Evolutionary conservation across 805 yeast species (phyloP), one percentile per base, ranked within the genome.

Genomic region (Blastobotrys americana): DNA sequence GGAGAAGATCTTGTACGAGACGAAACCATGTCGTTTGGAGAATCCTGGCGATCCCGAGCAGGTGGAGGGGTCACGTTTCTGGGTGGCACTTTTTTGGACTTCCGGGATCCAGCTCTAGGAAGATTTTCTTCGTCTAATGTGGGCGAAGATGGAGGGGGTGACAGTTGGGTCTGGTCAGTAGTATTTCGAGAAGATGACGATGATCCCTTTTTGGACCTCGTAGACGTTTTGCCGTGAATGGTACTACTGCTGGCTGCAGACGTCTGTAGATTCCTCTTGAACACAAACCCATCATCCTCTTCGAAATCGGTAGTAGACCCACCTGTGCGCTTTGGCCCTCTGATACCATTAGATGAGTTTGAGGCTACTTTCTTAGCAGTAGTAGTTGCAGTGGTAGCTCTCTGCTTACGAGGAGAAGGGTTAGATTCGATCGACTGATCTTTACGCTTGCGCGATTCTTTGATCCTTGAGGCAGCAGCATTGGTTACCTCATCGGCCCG

Each of bases 281-380:
- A 61, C 43, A 60, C 58, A 51, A 61, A 60, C 33, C 63, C 66
- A 25, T 59, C 66, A 42, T 61, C 66, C 23, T 59, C 65, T 41
- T 61, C 65, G 22, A 48, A 45, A 17, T 50, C 17, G 23, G 5
- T 33, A 41, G 34, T 35, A 15, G 45, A 21, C 39, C 18, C 27
- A 17, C 4, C 8, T 17, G 27, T 25, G 10, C 13, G 8, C n/a
- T n/a, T n/a, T n/a, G n/a, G n/a, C n/a, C n/a, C n/a, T n/a, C n/a
- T n/a, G n/a, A n/a, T n/a, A n/a, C n/a, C n/a, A n/a, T n/a, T n/a
- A n/a, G n/a, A n/a, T n/a, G n/a, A n/a, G n/a, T n/a, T n/a, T n/a
- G n/a, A n/a, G n/a, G n/a, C n/a, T n/a, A n/a, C n/a, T n/a, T n/a
- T n/a, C n/a, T n/a, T n/a, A n/a, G n/a, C n/a, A 13, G 31, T 25